Evolutionary conservation across 306 rosid species (phyloP).

Genomic region (Inga oerstediana): DNA sequence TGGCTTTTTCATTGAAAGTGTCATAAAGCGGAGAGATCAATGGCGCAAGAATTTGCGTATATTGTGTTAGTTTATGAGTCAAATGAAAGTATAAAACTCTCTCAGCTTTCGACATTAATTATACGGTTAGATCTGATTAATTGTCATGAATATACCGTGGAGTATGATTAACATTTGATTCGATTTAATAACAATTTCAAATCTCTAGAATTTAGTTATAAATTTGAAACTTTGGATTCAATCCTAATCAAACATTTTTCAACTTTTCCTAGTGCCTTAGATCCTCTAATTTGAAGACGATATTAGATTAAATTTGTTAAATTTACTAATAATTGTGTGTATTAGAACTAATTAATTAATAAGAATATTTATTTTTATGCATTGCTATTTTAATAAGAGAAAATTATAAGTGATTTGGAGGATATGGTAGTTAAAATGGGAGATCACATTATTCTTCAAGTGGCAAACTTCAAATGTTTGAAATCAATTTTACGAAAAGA

Average conservation of each 20-base stretch:
- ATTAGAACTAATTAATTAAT: no score
- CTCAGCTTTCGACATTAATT: background rate
- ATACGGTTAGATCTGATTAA: background rate
- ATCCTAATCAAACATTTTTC: background rate
- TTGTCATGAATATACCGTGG: background rate
- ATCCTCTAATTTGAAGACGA: background rate
- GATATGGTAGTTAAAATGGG: no score
- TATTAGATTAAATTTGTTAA: no score
- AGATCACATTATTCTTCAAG: no score
- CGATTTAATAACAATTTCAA: background rate
- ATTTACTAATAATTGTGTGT: no score
- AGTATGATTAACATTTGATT: background rate
- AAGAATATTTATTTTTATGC: no score
- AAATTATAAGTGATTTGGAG: no score
- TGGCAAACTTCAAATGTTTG: no score
- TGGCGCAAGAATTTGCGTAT: slow-evolving; percentile 9
- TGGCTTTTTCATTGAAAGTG: background rate
- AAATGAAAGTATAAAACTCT: background rate
- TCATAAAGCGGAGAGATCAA: slow-evolving; percentile 19
- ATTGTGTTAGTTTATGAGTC: background rate
- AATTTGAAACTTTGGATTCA: background rate
- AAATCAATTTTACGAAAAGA: no score
- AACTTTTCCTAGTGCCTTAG: background rate
- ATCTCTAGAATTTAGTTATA: background rate
- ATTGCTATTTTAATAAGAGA: no score